Evolutionary conservation across 129 eudicot genomes (phyloP).

Genomic region (Lactuca saligna): DNA sequence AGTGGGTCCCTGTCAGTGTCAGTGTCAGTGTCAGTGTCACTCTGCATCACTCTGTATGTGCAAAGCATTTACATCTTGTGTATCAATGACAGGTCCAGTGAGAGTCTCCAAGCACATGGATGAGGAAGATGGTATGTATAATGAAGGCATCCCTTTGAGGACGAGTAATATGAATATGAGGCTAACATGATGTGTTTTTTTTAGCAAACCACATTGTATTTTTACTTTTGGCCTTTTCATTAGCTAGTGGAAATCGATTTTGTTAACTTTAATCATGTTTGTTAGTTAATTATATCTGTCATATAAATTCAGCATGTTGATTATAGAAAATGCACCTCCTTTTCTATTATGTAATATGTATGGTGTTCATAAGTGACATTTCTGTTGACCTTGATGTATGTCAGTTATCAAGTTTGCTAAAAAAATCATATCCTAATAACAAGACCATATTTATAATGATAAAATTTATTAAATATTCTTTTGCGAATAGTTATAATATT

Average conservation of each 20-base stretch:
- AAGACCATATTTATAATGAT: too few relatives aligned
- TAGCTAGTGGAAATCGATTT: constrained; percentile 14
- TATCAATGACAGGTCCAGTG: constrained; percentile 43
- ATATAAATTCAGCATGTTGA: constrained; percentile 17
- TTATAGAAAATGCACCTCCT: not conserved
- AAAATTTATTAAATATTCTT: too few relatives aligned
- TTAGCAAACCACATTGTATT: constrained; percentile 19
- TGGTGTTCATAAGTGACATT: not conserved
- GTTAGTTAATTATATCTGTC: not conserved
- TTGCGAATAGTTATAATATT: not conserved
- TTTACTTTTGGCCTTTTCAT: constrained; percentile 7
- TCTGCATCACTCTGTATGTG: not conserved
- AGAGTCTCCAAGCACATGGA: constrained; percentile 54
- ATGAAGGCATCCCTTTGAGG: constrained; percentile 76
- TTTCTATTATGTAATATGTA: not conserved
- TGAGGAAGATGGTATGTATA: constrained; percentile 59
- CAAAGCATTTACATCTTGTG: not conserved
- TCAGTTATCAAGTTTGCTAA: not conserved
- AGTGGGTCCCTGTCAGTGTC: too few relatives aligned
- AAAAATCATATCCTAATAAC: too few relatives aligned
- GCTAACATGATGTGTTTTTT: constrained; percentile 35
- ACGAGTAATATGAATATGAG: constrained; percentile 44
- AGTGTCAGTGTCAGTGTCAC: too few relatives aligned
- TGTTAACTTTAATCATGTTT: constrained; percentile 21
- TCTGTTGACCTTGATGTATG: not conserved